Evolutionary conservation across 2,329 filamentous ascomycete species (phyloP).

Genomic region (Ilyonectria destructans): DNA sequence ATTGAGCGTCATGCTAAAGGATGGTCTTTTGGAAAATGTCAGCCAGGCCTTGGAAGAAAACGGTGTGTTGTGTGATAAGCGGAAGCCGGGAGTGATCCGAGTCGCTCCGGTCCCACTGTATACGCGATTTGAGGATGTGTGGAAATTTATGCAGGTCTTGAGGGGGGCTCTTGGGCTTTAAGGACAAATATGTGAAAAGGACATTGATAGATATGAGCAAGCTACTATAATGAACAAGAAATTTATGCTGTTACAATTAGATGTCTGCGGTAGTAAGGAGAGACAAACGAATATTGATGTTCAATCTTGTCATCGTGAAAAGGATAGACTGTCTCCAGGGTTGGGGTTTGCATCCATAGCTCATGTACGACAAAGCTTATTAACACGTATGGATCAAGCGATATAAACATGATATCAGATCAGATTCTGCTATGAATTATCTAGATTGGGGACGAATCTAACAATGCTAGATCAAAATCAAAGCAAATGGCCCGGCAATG

Average conservation of each 20-base stretch:
- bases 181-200: conserved; percentile 8
- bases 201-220: conserved; percentile 25
- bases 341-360: no score
- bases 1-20: conserved; percentile 79
- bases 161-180: conserved; percentile 52
- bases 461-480: no score
- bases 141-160: conserved; percentile 63
- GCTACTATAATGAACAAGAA: conserved; percentile 6
- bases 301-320: no score
- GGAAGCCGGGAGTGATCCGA: conserved; percentile 88
- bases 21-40: conserved; percentile 80
- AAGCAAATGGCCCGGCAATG: no score
- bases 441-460: no score
- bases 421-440: no score
- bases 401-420: no score
- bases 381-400: background rate
- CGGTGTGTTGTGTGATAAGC: conserved; percentile 85
- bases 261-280: no score
- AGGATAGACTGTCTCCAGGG: no score
- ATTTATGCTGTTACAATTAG: no score
- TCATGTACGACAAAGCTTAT: no score
- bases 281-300: no score
- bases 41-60: conserved; percentile 75
- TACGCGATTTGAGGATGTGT: conserved; percentile 84
- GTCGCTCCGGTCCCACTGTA: conserved; percentile 90